Conservation (phyloP, 352 stramenopile genomes). For the Phytophthora agathidicida region DNA sequence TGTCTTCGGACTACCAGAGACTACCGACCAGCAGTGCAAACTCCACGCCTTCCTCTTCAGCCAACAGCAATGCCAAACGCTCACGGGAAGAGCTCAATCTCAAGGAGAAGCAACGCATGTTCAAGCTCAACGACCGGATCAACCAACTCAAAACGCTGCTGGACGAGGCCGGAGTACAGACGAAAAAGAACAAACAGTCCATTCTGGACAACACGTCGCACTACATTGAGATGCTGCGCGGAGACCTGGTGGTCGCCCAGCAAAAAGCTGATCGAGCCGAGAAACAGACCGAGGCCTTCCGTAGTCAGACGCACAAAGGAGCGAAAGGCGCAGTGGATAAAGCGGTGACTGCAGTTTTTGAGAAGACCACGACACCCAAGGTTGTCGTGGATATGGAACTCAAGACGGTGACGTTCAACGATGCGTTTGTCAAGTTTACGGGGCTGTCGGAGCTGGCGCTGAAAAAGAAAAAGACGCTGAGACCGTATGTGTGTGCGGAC, state of each 20-base stretch:
- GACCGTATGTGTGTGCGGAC: conserved; percentile 54
- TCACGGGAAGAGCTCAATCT: conserved; percentile 81
- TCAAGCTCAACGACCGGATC: conserved; percentile 85
- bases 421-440: conserved; percentile 48
- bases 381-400: conserved; percentile 57
- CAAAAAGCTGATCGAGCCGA: conserved; percentile 57
- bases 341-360: conserved; percentile 43
- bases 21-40: too few species aligned
- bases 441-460: conserved; percentile 43
- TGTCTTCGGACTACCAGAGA: conserved; percentile 57
- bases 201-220: conserved; percentile 67
- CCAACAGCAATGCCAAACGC: conserved; percentile 46
- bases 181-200: conserved; percentile 81
- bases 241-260: conserved; percentile 52
- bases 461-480: conserved; percentile 62
- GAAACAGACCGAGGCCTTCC: conserved; percentile 54
- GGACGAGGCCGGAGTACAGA: conserved; percentile 58
- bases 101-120: conserved; percentile 88
- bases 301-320: conserved; percentile 29
- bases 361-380: conserved; percentile 54
- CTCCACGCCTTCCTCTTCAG: too few species aligned
- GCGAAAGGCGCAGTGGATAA: conserved; percentile 29
- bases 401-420: conserved; percentile 57
- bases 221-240: conserved; percentile 65
- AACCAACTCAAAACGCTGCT: conserved; percentile 61